A percentile compares a stretch with the other conserved stretches of the same genome.
Conservation (phyloP, 2,329 filamentous ascomycete genomes). For the Cordyceps cateniannulata region DNA sequence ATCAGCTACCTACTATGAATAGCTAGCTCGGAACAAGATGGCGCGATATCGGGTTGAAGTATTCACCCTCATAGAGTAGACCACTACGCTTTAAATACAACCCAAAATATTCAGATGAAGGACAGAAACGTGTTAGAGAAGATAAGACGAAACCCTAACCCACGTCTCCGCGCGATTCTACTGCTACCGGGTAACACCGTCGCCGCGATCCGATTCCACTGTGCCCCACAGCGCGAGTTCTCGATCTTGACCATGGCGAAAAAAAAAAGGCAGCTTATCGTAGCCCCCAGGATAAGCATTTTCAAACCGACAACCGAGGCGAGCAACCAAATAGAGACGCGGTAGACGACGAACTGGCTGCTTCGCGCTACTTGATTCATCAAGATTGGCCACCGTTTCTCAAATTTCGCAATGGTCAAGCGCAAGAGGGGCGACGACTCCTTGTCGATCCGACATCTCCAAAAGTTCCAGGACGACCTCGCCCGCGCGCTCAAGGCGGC, state of each 20-base stretch:
- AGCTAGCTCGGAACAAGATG: too few species aligned
- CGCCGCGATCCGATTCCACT: background rate
- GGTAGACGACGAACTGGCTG: background rate
- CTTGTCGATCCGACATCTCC: constrained; percentile 43
- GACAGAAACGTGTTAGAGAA: background rate
- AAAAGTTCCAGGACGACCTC: constrained; percentile 52
- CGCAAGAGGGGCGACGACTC: constrained; percentile 45
- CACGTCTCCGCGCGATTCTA: background rate
- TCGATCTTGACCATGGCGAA: background rate
- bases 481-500: constrained; percentile 63
- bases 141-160: background rate
- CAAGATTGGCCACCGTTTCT: too few species aligned
- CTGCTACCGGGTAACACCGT: background rate
- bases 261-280: background rate
- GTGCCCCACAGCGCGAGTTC: background rate
- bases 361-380: background rate
- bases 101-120: background rate
- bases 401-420: constrained; percentile 33
- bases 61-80: too few species aligned
- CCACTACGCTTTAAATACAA: too few species aligned
- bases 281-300: background rate
- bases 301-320: background rate
- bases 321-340: too few species aligned
- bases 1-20: too few species aligned
- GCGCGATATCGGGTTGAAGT: too few species aligned